phyloP scores from a whole-genome alignment of 2,329 filamentous ascomycete species.

The Capronia epimyces region DNA sequence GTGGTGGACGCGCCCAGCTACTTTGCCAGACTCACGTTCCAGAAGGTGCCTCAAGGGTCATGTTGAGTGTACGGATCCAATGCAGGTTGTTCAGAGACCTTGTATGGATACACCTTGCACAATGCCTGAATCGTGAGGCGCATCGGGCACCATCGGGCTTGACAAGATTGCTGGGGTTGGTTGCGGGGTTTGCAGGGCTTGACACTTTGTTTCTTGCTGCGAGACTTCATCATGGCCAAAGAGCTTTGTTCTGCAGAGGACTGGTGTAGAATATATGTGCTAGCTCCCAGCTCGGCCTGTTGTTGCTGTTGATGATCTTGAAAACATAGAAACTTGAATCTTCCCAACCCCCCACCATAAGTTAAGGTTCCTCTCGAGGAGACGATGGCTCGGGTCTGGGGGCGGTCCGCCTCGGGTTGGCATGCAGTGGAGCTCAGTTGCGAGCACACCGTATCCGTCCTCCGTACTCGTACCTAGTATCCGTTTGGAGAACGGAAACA shows the following conservation, averaged over 20 bases:
- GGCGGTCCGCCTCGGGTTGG: conserved; percentile 5
- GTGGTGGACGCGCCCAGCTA: not conserved
- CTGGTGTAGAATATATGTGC: not conserved
- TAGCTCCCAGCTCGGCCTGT: not conserved
- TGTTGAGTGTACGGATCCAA: not conserved
- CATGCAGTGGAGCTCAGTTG: conserved; percentile 1
- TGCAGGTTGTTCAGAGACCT: not conserved
- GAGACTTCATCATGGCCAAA: not conserved
- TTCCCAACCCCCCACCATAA: not conserved
- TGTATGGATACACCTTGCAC: not conserved
- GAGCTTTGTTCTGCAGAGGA: not conserved
- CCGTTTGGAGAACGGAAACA: not conserved
- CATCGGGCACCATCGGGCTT: not conserved
- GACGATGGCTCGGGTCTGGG: conserved; percentile 7
- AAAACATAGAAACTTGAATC: not conserved
- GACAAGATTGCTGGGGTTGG: not conserved
- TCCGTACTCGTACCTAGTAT: too few relatives aligned
- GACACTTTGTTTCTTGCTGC: not conserved
- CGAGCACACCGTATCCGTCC: not conserved
- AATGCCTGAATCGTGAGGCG: not conserved
- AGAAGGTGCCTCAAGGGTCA: not conserved
- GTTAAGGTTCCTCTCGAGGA: not conserved
- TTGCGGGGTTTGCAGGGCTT: not conserved
- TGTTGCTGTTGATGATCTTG: not conserved
- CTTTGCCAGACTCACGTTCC: not conserved